These are phyloP conservation scores for Arabis hirsuta DNA, from an alignment of 345 rosid species.

Conservation along the genomic window DNA sequence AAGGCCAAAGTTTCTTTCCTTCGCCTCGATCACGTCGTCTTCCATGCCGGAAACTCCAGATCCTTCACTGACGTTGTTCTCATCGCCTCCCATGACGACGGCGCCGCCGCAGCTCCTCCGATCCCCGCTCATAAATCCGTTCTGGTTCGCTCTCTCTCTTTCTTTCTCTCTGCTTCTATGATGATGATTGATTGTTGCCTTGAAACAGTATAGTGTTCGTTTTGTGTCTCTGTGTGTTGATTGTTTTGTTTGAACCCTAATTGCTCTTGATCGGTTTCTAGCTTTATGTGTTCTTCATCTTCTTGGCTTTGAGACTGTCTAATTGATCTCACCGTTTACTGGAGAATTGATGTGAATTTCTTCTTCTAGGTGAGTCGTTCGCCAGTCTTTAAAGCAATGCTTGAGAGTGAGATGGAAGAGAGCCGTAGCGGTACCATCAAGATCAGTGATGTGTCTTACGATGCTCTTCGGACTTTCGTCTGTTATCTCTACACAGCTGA, in stretches of 20 bases:
- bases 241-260: too few species aligned
- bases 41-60: constrained; percentile 31
- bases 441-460: constrained; percentile 69
- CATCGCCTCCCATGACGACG: constrained; percentile 56
- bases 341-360: background rate
- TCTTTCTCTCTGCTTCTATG: too few species aligned
- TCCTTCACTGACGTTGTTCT: constrained; percentile 68
- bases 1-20: constrained; percentile 69
- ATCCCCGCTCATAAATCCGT: constrained; percentile 73
- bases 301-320: constrained; percentile 13
- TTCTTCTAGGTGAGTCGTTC: constrained; percentile 65
- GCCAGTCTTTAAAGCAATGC: constrained; percentile 89
- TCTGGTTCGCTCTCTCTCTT: constrained; percentile 52
- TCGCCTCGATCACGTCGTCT: constrained; percentile 45
- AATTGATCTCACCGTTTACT: too few species aligned
- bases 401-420: constrained; percentile 87
- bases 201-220: too few species aligned
- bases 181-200: too few species aligned
- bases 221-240: too few species aligned
- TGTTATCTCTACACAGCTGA: constrained; percentile 79
- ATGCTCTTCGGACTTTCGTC: constrained; percentile 68
- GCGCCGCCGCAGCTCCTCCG: constrained; percentile 42
- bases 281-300: background rate
- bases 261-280: background rate
- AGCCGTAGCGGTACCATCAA: constrained; percentile 81